phyloP scores from a whole-genome alignment of 2,329 filamentous ascomycete genomes.

The Penicillium corylophilum region DNA sequence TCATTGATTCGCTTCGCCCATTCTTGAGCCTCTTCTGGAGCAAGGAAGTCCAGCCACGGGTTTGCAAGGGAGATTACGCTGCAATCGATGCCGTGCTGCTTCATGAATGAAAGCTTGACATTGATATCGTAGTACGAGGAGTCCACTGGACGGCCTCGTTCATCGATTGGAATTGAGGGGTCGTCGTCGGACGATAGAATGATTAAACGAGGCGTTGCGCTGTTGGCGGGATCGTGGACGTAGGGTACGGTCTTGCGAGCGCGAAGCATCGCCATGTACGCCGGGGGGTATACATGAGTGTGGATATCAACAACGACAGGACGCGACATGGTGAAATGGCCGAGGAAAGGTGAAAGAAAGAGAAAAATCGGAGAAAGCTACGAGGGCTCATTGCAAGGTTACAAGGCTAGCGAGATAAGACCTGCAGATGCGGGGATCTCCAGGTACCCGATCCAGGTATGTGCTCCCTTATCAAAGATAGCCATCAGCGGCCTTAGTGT shows the following conservation, averaged over 20 bases:
- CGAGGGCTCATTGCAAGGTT: neutral
- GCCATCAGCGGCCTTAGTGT: neutral
- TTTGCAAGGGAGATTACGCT: constrained; percentile 89
- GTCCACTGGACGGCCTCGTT: constrained; percentile 77
- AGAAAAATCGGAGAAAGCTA: neutral
- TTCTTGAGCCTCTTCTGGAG: constrained; percentile 57
- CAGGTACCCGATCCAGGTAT: neutral
- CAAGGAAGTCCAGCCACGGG: constrained; percentile 87
- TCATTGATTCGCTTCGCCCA: constrained; percentile 71
- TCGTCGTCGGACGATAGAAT: constrained; percentile 50
- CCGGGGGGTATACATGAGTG: constrained; percentile 63
- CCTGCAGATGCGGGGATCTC: constrained; percentile 5
- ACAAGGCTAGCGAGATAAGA: constrained; percentile 6
- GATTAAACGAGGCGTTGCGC: constrained; percentile 43
- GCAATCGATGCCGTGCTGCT: constrained; percentile 74
- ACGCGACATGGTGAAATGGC: constrained; percentile 15
- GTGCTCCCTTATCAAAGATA: neutral
- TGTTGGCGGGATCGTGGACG: constrained; percentile 40
- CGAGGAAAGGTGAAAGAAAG: neutral
- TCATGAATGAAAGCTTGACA: constrained; percentile 85
- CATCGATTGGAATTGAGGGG: constrained; percentile 35
- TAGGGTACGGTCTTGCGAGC: constrained; percentile 50
- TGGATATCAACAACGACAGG: constrained; percentile 59
- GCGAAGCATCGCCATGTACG: constrained; percentile 59
- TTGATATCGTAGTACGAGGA: constrained; percentile 77